phyloP scores from a whole-genome alignment of 805 yeast genomes.

The Brettanomyces sp. region DNA sequence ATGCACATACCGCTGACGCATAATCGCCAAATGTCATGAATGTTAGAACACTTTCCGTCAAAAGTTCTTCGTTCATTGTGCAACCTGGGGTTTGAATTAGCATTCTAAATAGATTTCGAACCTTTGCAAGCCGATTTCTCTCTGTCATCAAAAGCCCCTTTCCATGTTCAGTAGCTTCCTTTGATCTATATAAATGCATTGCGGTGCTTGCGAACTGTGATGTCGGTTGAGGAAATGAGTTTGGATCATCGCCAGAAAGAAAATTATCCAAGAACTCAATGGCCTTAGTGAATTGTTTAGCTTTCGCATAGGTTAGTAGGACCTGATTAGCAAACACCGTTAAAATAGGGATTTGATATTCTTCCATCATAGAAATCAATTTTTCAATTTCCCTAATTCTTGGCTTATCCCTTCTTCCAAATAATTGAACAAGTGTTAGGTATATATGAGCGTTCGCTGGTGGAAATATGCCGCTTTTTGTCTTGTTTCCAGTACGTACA shows the following conservation, averaged over 20 bases:
- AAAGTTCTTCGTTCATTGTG: slow-evolving; percentile 11
- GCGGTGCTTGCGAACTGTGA: slow-evolving; percentile 11
- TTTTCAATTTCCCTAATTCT: slow-evolving; percentile 20
- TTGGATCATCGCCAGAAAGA: slow-evolving; percentile 2
- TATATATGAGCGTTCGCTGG: slow-evolving; percentile 33
- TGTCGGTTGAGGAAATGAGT: slow-evolving; percentile 8
- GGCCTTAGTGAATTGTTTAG: slow-evolving; percentile 22
- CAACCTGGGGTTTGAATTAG: slow-evolving; percentile 10
- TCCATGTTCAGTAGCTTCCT: slow-evolving; percentile 5
- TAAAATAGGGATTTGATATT: slow-evolving; percentile 22
- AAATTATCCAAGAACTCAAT: slow-evolving; percentile 25
- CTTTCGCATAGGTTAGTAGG: slow-evolving; percentile 22
- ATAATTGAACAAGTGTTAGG: slow-evolving; percentile 28
- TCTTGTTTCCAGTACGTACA: slow-evolving; percentile 3
- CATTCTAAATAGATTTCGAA: slow-evolving; percentile 10
- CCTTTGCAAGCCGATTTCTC: slow-evolving; percentile 3
- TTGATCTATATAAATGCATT: slow-evolving; percentile 10
- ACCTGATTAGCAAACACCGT: slow-evolving; percentile 30
- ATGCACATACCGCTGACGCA: slow-evolving; percentile 15
- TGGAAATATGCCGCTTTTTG: slow-evolving; percentile 21
- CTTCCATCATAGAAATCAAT: slow-evolving; percentile 24
- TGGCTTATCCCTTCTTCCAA: slow-evolving; percentile 21
- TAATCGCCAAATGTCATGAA: slow-evolving; percentile 20
- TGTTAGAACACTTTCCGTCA: slow-evolving; percentile 11
- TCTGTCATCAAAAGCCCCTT: neutral